A percentile compares a stretch with the other conserved stretches of the same genome.
Evolutionary conservation across 2,329 filamentous ascomycete genomes (phyloP).

Genomic region (Cephalotrichum gorgonifer): DNA sequence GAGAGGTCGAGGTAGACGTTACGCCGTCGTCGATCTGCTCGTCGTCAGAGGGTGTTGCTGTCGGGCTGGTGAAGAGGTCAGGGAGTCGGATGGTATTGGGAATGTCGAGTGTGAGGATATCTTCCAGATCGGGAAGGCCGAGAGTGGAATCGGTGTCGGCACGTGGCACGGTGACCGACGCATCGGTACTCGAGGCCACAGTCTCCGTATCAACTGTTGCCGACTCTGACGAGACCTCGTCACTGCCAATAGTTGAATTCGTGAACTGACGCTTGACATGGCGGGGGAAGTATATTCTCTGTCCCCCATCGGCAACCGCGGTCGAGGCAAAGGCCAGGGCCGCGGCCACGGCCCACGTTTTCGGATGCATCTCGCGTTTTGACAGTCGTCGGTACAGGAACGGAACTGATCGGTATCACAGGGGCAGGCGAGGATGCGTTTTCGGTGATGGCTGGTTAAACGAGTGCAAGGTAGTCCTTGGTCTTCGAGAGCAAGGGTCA

Average conservation of each 20-base stretch:
- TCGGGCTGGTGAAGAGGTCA: background rate
- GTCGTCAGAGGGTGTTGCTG: background rate
- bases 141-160: background rate
- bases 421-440: constrained; percentile 2
- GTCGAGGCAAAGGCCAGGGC: constrained; percentile 37
- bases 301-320: constrained; percentile 29
- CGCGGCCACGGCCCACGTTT: constrained; percentile 34
- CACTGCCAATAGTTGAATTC: constrained; percentile 29
- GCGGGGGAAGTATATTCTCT: constrained; percentile 46
- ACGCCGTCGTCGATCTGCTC: background rate
- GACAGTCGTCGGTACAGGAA: constrained; percentile 1
- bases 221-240: background rate
- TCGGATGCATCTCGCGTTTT: constrained; percentile 33
- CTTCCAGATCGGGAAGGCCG: background rate
- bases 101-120: constrained; percentile 9
- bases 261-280: constrained; percentile 41
- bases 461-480: background rate
- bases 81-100: constrained; percentile 3
- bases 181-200: background rate
- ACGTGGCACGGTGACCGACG: constrained; percentile 2
- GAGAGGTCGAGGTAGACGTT: background rate
- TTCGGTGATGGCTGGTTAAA: constrained; percentile 7
- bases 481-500: background rate
- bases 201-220: background rate
- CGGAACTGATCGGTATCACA: background rate